phyloP scores from a whole-genome alignment of 2,329 filamentous ascomycete genomes.

The Ophiosphaerella narmari region DNA sequence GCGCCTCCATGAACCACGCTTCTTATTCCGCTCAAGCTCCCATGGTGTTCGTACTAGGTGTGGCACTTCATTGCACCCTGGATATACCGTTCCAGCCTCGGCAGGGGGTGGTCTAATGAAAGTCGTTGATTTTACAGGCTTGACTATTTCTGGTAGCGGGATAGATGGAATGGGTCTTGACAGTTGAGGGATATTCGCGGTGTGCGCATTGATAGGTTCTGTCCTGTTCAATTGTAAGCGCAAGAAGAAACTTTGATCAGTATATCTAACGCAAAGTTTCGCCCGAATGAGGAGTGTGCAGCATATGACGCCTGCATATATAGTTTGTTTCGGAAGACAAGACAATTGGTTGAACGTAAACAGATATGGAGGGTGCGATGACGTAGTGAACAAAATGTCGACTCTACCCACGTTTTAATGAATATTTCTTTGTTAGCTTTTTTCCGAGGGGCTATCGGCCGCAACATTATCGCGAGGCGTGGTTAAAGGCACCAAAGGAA shows the following conservation, averaged over 20 bases:
- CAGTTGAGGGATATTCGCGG: background rate
- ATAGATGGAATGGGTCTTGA: background rate
- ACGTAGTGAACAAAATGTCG: background rate
- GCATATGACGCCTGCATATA: too few relatives aligned
- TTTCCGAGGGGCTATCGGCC: background rate
- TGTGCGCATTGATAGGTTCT: background rate
- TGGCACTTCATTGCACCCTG: constrained; percentile 17
- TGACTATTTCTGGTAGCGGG: constrained; percentile 1
- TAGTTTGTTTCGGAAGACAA: too few relatives aligned
- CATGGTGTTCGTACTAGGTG: constrained; percentile 44
- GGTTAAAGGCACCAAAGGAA: too few relatives aligned
- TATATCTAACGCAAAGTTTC: background rate
- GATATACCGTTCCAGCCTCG: background rate
- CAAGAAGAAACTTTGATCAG: background rate
- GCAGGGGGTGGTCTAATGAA: background rate
- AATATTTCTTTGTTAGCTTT: background rate
- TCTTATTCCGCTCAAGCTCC: constrained; percentile 43
- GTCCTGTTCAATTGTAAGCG: background rate
- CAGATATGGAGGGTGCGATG: too few relatives aligned
- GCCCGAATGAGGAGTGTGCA: too few relatives aligned
- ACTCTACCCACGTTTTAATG: background rate
- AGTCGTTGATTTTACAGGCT: background rate
- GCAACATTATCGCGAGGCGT: background rate
- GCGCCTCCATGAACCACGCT: constrained; percentile 38
- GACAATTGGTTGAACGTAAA: too few relatives aligned